A percentile compares a stretch with the other conserved stretches of the same genome.
phyloP scores from a whole-genome alignment of 768 basidiomycete species.

The Goffeauzyma gilvescens region DNA sequence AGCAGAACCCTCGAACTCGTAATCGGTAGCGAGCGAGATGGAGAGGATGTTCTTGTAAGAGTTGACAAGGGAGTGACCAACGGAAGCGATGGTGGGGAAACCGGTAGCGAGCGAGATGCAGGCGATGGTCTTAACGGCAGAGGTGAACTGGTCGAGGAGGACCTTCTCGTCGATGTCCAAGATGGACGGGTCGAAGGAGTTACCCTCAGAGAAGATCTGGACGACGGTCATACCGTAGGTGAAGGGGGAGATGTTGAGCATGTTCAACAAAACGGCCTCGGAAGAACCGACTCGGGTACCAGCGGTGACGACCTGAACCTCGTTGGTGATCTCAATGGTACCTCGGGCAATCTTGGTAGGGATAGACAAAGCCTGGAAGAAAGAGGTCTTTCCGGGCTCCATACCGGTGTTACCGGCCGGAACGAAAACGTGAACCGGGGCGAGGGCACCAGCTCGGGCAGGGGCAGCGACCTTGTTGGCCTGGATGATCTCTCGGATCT shows the following conservation, averaged over 20 bases:
- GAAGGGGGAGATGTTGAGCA: slow-evolving; percentile 99
- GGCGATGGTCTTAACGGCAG: slow-evolving; percentile 86
- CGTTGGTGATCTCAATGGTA: slow-evolving; percentile 97
- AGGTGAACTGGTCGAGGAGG: slow-evolving; percentile 76
- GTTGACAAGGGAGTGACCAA: slow-evolving; percentile 89
- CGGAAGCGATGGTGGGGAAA: slow-evolving; percentile 89
- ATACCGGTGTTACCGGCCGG: slow-evolving; percentile 97
- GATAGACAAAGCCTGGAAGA: slow-evolving; percentile 99
- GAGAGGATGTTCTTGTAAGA: slow-evolving; percentile 97
- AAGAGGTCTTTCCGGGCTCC: slow-evolving; percentile 99
- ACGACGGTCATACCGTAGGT: slow-evolving; percentile 98
- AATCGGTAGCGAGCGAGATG: slow-evolving; percentile 72
- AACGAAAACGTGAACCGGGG: slow-evolving; percentile 76
- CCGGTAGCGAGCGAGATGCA: slow-evolving; percentile 85
- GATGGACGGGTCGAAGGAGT: slow-evolving; percentile 69
- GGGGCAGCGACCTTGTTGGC: slow-evolving; percentile 98
- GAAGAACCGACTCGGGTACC: slow-evolving; percentile 89
- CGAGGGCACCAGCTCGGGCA: slow-evolving; percentile 91
- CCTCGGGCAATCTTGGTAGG: slow-evolving; percentile 99
- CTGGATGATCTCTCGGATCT: slow-evolving; percentile 75
- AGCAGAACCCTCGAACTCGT: slow-evolving; percentile 80
- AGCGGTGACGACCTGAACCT: slow-evolving; percentile 81
- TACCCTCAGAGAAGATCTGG: slow-evolving; percentile 88
- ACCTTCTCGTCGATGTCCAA: slow-evolving; percentile 84
- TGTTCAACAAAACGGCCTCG: slow-evolving; percentile 96